A percentile compares a stretch with the other conserved stretches of the same genome.
phyloP scores from a whole-genome alignment of 2,329 filamentous ascomycete species.

The Polytolypa hystricis region DNA sequence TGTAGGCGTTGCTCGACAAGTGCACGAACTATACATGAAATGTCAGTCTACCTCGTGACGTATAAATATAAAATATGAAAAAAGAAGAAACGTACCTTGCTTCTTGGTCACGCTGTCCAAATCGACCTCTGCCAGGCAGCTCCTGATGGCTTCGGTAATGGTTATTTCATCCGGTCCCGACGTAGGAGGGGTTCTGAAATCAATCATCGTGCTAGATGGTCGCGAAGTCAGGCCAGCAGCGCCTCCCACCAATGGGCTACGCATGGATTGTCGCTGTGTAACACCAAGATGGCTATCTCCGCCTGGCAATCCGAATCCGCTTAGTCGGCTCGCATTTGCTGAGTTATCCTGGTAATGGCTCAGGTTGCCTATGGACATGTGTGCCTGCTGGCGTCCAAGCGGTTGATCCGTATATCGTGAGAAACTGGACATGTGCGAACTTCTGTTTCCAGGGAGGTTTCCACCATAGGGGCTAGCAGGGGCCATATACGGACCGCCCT shows the following conservation, averaged over 20 bases:
- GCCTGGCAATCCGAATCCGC: conserved; percentile 33
- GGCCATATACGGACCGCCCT: conserved; percentile 57
- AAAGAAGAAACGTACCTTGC: conserved; percentile 46
- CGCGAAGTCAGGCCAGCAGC: conserved; percentile 35
- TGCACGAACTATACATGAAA: conserved; percentile 58
- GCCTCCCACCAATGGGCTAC: conserved; percentile 35
- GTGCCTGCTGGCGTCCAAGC: conserved; percentile 34
- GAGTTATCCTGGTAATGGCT: conserved; percentile 35
- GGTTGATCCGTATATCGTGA: conserved; percentile 54
- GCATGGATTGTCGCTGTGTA: conserved; percentile 24
- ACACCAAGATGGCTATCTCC: conserved; percentile 34
- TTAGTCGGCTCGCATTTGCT: conserved; percentile 33
- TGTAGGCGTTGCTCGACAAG: conserved; percentile 89
- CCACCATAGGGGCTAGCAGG: conserved; percentile 63
- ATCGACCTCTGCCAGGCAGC: conserved; percentile 76
- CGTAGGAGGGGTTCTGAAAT: conserved; percentile 44
- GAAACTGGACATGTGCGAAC: conserved; percentile 60
- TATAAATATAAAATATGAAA: too few species aligned
- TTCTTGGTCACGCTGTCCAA: conserved; percentile 98
- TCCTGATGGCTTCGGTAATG: conserved; percentile 75
- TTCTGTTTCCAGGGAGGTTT: conserved; percentile 41
- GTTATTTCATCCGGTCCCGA: conserved; percentile 64
- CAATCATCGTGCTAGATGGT: conserved; percentile 43
- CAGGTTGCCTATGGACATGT: conserved; percentile 51
- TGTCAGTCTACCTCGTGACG: too few species aligned